A percentile compares a stretch with the other conserved stretches of the same genome.
Conservation (phyloP, 768 basidiomycete genomes). For the Russula ochroleuca region DNA sequence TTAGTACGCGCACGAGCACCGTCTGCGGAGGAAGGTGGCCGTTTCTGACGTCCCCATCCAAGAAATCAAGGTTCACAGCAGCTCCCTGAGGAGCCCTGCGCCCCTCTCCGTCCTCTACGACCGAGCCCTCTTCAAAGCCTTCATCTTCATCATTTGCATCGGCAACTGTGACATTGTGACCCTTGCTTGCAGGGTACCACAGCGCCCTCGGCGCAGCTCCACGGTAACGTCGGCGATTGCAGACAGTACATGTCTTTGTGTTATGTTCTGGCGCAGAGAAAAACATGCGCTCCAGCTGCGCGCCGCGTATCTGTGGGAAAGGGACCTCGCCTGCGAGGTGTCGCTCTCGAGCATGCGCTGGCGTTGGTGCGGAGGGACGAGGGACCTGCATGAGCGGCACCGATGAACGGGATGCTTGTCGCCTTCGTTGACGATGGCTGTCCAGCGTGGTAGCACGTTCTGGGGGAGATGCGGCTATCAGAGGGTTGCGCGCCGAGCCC, state of each 20-base stretch:
- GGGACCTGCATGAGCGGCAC: background rate
- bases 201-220: conserved; percentile 27
- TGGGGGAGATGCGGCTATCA: background rate
- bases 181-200: conserved; percentile 30
- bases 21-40: conserved; percentile 77
- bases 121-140: conserved; percentile 27
- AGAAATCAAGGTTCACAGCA: conserved; percentile 18
- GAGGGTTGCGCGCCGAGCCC: conserved; percentile 1
- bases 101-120: conserved; percentile 6
- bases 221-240: conserved; percentile 46
- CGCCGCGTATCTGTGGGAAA: conserved; percentile 81
- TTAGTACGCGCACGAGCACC: conserved; percentile 71
- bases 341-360: conserved; percentile 13
- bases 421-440: background rate
- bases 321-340: conserved; percentile 43
- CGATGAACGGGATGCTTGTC: background rate
- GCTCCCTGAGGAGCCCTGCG: background rate
- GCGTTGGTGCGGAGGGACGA: conserved; percentile 22
- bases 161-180: conserved; percentile 19
- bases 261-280: conserved; percentile 78
- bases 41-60: conserved; percentile 17
- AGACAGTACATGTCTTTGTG: conserved; percentile 61
- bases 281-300: conserved; percentile 73
- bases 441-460: conserved; percentile 2
- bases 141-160: conserved; percentile 25